Base-by-base conservation (phyloP, 2,329 filamentous ascomycete genomes). In the Arachnomyces sp. region DNA sequence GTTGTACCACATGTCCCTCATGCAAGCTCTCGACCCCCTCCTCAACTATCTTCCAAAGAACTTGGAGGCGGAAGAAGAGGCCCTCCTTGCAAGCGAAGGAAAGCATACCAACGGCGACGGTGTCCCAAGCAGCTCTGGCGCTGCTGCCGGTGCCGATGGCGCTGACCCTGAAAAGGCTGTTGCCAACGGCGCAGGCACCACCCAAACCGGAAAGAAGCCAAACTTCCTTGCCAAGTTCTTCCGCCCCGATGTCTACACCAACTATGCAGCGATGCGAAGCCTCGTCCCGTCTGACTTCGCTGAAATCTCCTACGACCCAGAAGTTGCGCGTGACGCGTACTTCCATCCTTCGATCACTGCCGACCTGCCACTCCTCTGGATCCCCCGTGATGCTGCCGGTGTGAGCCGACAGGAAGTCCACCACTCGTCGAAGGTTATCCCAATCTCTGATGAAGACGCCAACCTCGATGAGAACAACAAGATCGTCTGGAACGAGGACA, bases 381-480 rank as follows among this genome's bases (percentile, higher is more conserved):
- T 94, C 40, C 86, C 88, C 0, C 71, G 76, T 43, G 88, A 94
- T 53, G 64, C 73, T 1, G 75, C 79, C 16, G 84, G 86, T 7
- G 76, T 94, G 31, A 86, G 80, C 39, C 72, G 72, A 52, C 84
- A 93, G 57, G 88, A 94, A 61, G 71, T 92, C 39, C 70, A 70
- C 9, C 83, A 92, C 52, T 84, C 83, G 1, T 70, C 70, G 49
- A 77, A 74, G 52, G 74, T 84, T 25, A 84, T 87, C 20, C 77
- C 81, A 1, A 90, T 93, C 48, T 89, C 84, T 0, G 87, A 94
- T 50, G 82, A 86, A 49, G 82, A 81, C 13, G 82, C 82, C 33
- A 73, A 66, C 36, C 63, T 90, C 37, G 72, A 83, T 52, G 82
- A 84, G 51, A 83, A 86, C 66, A 80, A 80, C 59, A 76, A 76